Conservation (phyloP, 345 rosid genomes). For the Viola odorata region DNA sequence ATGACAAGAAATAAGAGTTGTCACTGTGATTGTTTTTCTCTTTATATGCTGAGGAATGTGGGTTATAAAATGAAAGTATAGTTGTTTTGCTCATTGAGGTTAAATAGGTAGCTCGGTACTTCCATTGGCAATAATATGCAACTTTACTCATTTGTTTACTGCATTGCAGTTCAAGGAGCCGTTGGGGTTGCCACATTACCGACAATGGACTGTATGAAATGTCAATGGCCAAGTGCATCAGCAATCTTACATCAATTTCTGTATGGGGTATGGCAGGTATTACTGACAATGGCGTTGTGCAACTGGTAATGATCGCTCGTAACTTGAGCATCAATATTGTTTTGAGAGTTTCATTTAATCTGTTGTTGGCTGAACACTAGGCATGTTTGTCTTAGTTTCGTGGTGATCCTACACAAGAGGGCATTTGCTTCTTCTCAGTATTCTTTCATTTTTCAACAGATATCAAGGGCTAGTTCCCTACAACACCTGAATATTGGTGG, state of each 20-base stretch:
- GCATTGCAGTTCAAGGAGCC: slow-evolving; percentile 58
- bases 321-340: background rate
- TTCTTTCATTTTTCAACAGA: slow-evolving; percentile 33
- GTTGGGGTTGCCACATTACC: slow-evolving; percentile 92
- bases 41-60: too few species aligned
- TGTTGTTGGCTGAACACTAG: too few species aligned
- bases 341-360: too few species aligned
- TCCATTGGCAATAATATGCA: background rate
- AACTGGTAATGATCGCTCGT: slow-evolving; percentile 44
- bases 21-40: too few species aligned
- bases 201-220: slow-evolving; percentile 67
- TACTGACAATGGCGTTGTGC: slow-evolving; percentile 81
- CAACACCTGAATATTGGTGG: slow-evolving; percentile 84
- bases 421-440: background rate
- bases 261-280: slow-evolving; percentile 87
- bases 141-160: background rate
- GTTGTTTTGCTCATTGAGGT: background rate
- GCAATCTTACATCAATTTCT: slow-evolving; percentile 68
- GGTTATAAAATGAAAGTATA: too few species aligned
- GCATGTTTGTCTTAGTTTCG: too few species aligned
- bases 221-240: slow-evolving; percentile 60
- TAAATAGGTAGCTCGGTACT: too few species aligned
- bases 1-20: too few species aligned
- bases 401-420: background rate
- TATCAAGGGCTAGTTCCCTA: slow-evolving; percentile 62